Base-by-base conservation (phyloP, 2,329 filamentous ascomycete genomes). In the Ophiostoma perfectum region DNA sequence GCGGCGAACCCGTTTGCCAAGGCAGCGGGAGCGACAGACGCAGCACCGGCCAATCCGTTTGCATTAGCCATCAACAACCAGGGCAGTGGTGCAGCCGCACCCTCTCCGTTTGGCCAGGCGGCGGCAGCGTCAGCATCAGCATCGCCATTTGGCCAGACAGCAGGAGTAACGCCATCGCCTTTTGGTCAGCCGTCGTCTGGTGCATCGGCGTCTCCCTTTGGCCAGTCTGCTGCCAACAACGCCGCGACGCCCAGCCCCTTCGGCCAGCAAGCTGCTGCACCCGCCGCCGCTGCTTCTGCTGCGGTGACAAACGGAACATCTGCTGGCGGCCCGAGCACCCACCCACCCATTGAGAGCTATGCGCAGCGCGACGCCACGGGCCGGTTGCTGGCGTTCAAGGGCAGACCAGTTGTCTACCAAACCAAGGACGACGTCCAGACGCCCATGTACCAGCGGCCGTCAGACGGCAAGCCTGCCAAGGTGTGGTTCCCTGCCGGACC, bases 401-500 rank as follows among this genome's bases (percentile, higher is more conserved):
- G 76, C 49, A 73, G 73, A 63, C 70, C 71, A 0, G 75, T 78
- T 1, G 39, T 49, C 0, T 78, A 77, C 70, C 75, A 80, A 38
- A 6, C 5, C 1, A 80, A 82, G 60, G 80, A 79, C 3, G 74
- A 74, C 36, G 76, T 75, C 76, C 66, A 79, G 72, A 76, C 74
- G 71, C 66, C 71, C 16, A 60, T 47, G 16, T 39, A 72, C 0
- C 44, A 7, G 18, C 58, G 65, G 6, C 58, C 55, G 14, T 16
- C 62, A 1, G 66, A 69, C 14, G 71, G 72, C 49, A 78, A 72
- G 71, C 76, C 71, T 68, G 86, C 80, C 66, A 87, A 85, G 72
- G 88, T 94, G 65, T 91, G 89, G 83, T 93, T 91, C 75, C 89
- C 90, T 0, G 80, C 88, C 63, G 92, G 91, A 0, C 83, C 89